Evolutionary conservation across 2,329 filamentous ascomycete genomes (phyloP).

Genomic region (Coniochaeta sp.): DNA sequence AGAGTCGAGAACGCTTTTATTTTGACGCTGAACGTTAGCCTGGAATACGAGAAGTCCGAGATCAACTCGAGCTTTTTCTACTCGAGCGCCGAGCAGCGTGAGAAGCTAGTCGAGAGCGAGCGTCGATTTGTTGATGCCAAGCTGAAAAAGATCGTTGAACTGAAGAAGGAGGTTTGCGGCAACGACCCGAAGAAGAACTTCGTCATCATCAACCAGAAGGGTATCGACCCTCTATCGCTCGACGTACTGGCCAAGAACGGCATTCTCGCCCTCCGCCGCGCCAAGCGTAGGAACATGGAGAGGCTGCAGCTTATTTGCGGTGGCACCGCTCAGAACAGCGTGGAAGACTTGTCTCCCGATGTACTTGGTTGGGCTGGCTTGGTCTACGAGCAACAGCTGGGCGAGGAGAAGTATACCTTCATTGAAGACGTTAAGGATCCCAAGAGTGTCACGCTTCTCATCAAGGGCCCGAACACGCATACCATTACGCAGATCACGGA

Average conservation of each 20-base stretch:
- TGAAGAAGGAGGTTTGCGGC: slow-evolving; percentile 97
- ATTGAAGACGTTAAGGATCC: slow-evolving; percentile 98
- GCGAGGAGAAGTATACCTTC: slow-evolving; percentile 99
- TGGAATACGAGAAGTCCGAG: slow-evolving; percentile 98
- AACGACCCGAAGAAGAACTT: slow-evolving; percentile 91
- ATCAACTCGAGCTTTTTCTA: slow-evolving; percentile 99
- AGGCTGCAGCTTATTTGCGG: slow-evolving; percentile 91
- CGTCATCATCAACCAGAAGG: slow-evolving; percentile 98
- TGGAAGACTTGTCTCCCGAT: slow-evolving; percentile 83
- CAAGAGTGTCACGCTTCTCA: slow-evolving; percentile 94
- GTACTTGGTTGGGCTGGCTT: slow-evolving; percentile 91
- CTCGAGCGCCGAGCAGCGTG: slow-evolving; percentile 89
- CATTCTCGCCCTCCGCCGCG: slow-evolving; percentile 86
- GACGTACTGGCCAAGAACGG: slow-evolving; percentile 98
- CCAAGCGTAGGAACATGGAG: slow-evolving; percentile 99
- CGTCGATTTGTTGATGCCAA: slow-evolving; percentile 93
- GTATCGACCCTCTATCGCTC: slow-evolving; percentile 91
- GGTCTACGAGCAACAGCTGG: slow-evolving; percentile 94
- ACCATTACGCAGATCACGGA: slow-evolving; percentile 96
- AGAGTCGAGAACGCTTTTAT: slow-evolving; percentile 92
- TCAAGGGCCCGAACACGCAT: slow-evolving; percentile 96
- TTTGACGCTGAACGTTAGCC: slow-evolving; percentile 87
- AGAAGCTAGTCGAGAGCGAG: slow-evolving; percentile 97
- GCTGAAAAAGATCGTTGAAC: slow-evolving; percentile 91
- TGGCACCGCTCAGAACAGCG: slow-evolving; percentile 87